Evolutionary conservation across 495 filamentous ascomycete genomes (phyloP).

Genomic region (Pyrenula massariospora): DNA sequence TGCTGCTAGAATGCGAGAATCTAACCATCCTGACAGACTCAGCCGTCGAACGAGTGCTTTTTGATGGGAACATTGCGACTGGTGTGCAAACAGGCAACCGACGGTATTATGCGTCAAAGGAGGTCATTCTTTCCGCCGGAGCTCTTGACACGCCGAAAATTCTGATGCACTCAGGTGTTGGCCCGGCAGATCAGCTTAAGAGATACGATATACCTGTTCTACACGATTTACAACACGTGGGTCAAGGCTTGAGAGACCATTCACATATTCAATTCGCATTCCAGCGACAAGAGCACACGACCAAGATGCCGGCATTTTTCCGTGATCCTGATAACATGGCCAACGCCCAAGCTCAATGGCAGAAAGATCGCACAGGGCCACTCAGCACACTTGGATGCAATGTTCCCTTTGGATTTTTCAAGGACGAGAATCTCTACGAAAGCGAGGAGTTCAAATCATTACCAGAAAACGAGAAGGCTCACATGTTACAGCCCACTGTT

Average conservation of each 20-base stretch:
- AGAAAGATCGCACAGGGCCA: slow-evolving; percentile 29
- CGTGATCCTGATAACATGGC: slow-evolving; percentile 21
- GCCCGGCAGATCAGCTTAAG: slow-evolving; percentile 38
- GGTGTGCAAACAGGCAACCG: slow-evolving; percentile 32
- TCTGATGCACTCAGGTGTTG: slow-evolving; percentile 55
- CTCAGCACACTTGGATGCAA: slow-evolving; percentile 28
- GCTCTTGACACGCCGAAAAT: slow-evolving; percentile 47
- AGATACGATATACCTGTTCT: slow-evolving; percentile 39
- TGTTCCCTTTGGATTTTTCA: slow-evolving; percentile 40
- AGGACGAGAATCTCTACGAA: slow-evolving; percentile 24
- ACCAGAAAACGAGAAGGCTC: slow-evolving; percentile 21
- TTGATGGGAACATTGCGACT: slow-evolving; percentile 37
- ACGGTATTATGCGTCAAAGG: slow-evolving; percentile 31
- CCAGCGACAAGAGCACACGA: slow-evolving; percentile 16
- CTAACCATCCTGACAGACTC: slow-evolving; percentile 36
- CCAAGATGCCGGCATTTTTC: slow-evolving; percentile 21
- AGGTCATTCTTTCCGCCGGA: slow-evolving; percentile 47
- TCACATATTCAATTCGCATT: slow-evolving; percentile 6
- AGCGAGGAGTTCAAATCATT: slow-evolving; percentile 33
- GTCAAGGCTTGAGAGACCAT: slow-evolving; percentile 49
- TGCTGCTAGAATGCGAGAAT: slow-evolving; percentile 31
- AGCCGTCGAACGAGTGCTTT: slow-evolving; percentile 35
- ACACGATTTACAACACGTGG: slow-evolving; percentile 35
- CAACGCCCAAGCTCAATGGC: slow-evolving; percentile 33
- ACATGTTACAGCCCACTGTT: slow-evolving; percentile 29